Conservation (phyloP, 164 flowering plant genomes). For the Brasenia schreberi region DNA sequence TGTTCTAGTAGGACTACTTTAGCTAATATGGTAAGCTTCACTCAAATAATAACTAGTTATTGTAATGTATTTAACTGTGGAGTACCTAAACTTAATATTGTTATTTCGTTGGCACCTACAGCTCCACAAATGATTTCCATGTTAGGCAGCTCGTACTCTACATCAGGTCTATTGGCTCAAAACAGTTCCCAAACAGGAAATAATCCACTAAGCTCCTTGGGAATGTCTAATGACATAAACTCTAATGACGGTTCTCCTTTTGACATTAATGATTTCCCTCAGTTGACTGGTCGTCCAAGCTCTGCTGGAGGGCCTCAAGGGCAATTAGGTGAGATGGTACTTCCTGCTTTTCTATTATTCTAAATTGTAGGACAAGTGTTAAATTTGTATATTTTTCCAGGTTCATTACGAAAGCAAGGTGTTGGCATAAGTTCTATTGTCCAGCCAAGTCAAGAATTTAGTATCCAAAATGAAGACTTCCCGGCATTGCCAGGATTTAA, state of each 20-base stretch:
- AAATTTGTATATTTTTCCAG: slow-evolving; percentile 20
- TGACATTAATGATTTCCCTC: slow-evolving; percentile 92
- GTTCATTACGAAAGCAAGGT: slow-evolving; percentile 68
- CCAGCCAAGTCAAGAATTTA: slow-evolving; percentile 90
- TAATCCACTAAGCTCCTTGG: slow-evolving; percentile 62
- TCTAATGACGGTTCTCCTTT: slow-evolving; percentile 78
- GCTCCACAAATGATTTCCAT: slow-evolving; percentile 84
- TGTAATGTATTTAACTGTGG: too few relatives aligned
- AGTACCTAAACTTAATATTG: too few relatives aligned
- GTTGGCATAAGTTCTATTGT: slow-evolving; percentile 55
- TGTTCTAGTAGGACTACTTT: too few relatives aligned
- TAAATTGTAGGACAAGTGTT: neutral
- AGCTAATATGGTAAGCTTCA: too few relatives aligned
- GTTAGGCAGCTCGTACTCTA: slow-evolving; percentile 81
- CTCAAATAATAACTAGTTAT: too few relatives aligned
- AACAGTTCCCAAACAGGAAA: slow-evolving; percentile 61
- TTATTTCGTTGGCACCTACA: slow-evolving; percentile 35
- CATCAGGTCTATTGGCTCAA: slow-evolving; percentile 63
- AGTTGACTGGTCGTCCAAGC: slow-evolving; percentile 82
- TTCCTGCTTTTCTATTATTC: neutral
- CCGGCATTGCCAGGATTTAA: slow-evolving; percentile 92
- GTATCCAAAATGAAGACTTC: slow-evolving; percentile 91
- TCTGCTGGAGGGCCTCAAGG: slow-evolving; percentile 98
- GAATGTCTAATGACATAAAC: slow-evolving; percentile 74
- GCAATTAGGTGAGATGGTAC: slow-evolving; percentile 45